Conservation (phyloP, 2,329 filamentous ascomycete species). For the Lasiodiplodia theobromae region DNA sequence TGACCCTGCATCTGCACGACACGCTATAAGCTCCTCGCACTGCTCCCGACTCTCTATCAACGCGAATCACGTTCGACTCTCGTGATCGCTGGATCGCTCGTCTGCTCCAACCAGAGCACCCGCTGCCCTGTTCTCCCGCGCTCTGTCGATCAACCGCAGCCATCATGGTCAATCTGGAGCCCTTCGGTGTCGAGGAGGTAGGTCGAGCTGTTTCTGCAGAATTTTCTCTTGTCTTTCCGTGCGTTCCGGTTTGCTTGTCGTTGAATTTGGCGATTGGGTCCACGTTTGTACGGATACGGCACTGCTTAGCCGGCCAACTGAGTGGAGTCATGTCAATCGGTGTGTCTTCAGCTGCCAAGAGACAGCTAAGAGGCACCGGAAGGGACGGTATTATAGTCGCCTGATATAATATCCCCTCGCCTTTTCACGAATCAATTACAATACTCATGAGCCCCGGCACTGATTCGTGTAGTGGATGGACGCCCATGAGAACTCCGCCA, state of each 20-base stretch:
- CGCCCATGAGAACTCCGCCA: conserved; percentile 58
- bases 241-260: background rate
- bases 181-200: conserved; percentile 27
- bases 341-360: conserved; percentile 17
- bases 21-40: conserved; percentile 22
- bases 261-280: conserved; percentile 1
- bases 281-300: conserved; percentile 14
- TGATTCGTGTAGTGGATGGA: conserved; percentile 61
- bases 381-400: background rate
- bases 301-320: background rate
- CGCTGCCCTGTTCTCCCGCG: conserved; percentile 22
- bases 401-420: background rate
- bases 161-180: conserved; percentile 32
- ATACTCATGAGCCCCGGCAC: background rate
- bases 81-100: conserved; percentile 20
- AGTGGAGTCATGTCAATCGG: conserved; percentile 11
- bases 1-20: conserved; percentile 24
- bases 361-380: background rate
- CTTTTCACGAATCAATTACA: background rate
- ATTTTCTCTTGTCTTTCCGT: background rate
- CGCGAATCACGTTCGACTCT: conserved; percentile 8
- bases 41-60: background rate
- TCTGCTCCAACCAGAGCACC: conserved; percentile 19
- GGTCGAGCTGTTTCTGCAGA: background rate
- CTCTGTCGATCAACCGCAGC: conserved; percentile 11